Percentiles rank a stretch among this genome's conserved stretches.
These are phyloP conservation scores for Haplosporangium sp. DNA, from an alignment of 371 early-diverging fungal genomes.

Conservation along the genomic window DNA sequence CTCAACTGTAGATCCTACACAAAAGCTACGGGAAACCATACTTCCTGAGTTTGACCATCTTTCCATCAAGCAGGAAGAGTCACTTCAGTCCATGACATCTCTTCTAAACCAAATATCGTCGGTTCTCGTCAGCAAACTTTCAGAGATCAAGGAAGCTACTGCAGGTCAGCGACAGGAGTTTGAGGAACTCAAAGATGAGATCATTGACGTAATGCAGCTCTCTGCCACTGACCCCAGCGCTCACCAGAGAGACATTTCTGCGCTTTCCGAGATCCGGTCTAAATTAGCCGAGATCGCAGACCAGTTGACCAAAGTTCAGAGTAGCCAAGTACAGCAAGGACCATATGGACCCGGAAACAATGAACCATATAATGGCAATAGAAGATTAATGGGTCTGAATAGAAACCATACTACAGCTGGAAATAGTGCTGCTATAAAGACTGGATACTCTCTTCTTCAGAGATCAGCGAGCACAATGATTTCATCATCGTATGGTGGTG, in stretches of 20 bases:
- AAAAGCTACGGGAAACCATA: constrained; percentile 43
- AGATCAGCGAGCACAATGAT: constrained; percentile 48
- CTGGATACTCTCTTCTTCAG: constrained; percentile 39
- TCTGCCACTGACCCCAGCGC: constrained; percentile 51
- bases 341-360: constrained; percentile 1
- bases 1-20: constrained; percentile 30
- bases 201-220: constrained; percentile 54
- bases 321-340: constrained; percentile 7
- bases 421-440: constrained; percentile 23
- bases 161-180: constrained; percentile 48
- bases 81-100: constrained; percentile 35
- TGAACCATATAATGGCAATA: constrained; percentile 1
- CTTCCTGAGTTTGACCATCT: constrained; percentile 50
- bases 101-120: constrained; percentile 42
- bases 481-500: constrained; percentile 14
- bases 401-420: not conserved
- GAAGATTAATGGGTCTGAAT: not conserved
- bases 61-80: constrained; percentile 46
- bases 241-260: constrained; percentile 46
- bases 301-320: constrained; percentile 36
- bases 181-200: constrained; percentile 57
- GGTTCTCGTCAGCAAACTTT: constrained; percentile 15
- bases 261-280: constrained; percentile 48
- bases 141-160: constrained; percentile 51
- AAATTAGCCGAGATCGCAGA: constrained; percentile 45